Evolutionary conservation across 768 basidiomycete species (phyloP).

Genomic region (Suillus clintonianus): DNA sequence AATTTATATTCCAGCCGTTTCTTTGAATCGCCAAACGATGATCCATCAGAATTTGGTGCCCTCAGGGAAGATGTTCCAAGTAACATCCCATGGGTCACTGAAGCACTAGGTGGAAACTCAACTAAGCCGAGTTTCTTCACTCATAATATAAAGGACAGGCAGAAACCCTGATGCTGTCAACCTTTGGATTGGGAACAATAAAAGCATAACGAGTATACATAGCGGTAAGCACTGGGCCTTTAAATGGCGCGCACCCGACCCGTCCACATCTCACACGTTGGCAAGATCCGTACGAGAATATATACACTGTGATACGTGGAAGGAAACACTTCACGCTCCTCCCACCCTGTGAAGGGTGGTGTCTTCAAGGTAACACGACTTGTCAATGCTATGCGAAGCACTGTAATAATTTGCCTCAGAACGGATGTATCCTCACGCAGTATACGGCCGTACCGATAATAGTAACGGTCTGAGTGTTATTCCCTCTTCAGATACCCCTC

Average conservation of each 20-base stretch:
- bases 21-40: conserved; percentile 35
- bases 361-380: conserved; percentile 61
- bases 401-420: conserved; percentile 39
- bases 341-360: conserved; percentile 89
- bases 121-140: conserved; percentile 2
- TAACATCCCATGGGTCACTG: conserved; percentile 73
- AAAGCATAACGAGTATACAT: conserved; percentile 83
- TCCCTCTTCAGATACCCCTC: conserved; percentile 37
- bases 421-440: conserved; percentile 64
- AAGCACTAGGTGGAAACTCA: conserved; percentile 66
- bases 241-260: conserved; percentile 5
- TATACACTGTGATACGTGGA: conserved; percentile 86
- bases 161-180: conserved; percentile 85
- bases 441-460: conserved; percentile 46
- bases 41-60: conserved; percentile 59
- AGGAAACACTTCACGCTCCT: conserved; percentile 83
- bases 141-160: conserved; percentile 36
- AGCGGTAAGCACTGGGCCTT: conserved; percentile 53
- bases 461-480: conserved; percentile 27
- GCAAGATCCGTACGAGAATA: conserved; percentile 89
- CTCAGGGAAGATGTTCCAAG: conserved; percentile 67
- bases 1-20: conserved; percentile 65
- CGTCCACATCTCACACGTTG: not conserved
- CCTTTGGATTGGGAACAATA: conserved; percentile 83
- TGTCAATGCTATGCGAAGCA: not conserved